Evolutionary conservation across 176 grass and related monocot species (phyloP), one percentile per base, ranked within the genome.

Genomic region (Dendrocalamus sinicus): DNA sequence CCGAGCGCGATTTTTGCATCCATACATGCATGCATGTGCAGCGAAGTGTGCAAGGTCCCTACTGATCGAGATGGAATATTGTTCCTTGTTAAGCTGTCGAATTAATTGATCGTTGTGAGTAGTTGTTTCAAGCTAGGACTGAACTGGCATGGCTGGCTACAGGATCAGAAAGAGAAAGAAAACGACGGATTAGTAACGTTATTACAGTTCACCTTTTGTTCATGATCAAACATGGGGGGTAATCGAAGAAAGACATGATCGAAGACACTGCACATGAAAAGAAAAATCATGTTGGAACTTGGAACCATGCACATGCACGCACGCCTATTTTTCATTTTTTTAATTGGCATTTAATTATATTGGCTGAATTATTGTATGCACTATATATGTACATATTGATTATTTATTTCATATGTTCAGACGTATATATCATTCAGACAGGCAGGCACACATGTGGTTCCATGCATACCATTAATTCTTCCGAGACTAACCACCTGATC

Each of bases 81-180:
- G 73, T 50, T 78, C 83, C 76, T 78, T 72, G 80, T 88, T 88
- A 83, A 63, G 80, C 54, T 83, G 86, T 88, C 73, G 8, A 54
- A 26, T 26, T 70, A 83, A 83, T 71, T 63, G 14, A 19, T 76
- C 37, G 70, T 58, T 53, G 39, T 57, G 61, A 76, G 55, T 76
- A 30, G 80, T 59, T 41, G 54, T 0, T 71, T 53, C 58, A 67
- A 32, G 57, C 20, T 17, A 75, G 55, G 11, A 58, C 10, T 9
- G 26, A 43, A 37, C 77, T 81, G 44, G n/a, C 59, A 26, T 51
- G 67, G 50, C 20, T 66, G 9, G 9, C 32, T 16, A 66, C 32
- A 65, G 17, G 28, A 45, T 63, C 67, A 63, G 40, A 79, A 24
- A 79, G 30, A 39, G 16, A 35, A 35, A 41, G 50, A 77, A 77